Conservation (phyloP, 805 yeast genomes). For the Yamadazyma kitorensis region DNA sequence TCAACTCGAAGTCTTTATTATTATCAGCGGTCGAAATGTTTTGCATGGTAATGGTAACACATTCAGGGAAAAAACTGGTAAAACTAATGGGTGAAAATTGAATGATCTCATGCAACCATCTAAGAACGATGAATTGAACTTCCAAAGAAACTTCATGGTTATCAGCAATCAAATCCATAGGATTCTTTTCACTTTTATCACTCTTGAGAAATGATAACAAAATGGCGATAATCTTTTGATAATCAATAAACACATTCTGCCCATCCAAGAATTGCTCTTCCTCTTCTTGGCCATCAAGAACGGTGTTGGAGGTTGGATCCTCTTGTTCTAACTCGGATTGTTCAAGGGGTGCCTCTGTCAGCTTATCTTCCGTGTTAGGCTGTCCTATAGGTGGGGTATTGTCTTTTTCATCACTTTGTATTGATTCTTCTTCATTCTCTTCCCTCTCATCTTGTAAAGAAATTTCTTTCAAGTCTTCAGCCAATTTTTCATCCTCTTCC, state of each 20-base stretch:
- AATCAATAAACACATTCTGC: slow-evolving; percentile 81
- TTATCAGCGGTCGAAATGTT: slow-evolving; percentile 34
- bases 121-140: slow-evolving; percentile 73
- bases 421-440: slow-evolving; percentile 9
- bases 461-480: slow-evolving; percentile 1
- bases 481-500: not conserved
- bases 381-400: slow-evolving; percentile 2
- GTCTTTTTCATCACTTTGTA: slow-evolving; percentile 8
- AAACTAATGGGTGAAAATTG: slow-evolving; percentile 75
- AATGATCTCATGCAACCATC: slow-evolving; percentile 77
- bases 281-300: slow-evolving; percentile 15
- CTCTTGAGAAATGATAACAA: slow-evolving; percentile 77
- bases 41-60: slow-evolving; percentile 62
- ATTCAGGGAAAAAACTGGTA: slow-evolving; percentile 68
- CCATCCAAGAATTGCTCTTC: slow-evolving; percentile 45
- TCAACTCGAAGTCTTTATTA: slow-evolving; percentile 35
- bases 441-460: slow-evolving; percentile 3
- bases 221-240: slow-evolving; percentile 75
- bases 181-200: slow-evolving; percentile 15
- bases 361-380: too few species aligned
- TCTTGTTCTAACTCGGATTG: too few species aligned
- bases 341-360: too few species aligned
- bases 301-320: too few species aligned
- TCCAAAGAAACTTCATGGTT: slow-evolving; percentile 44
- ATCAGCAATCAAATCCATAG: slow-evolving; percentile 30